Percentiles rank a stretch among this genome's conserved stretches.
phyloP scores from a whole-genome alignment of 257 asterid species.

The Craterostigma plantagineum region DNA sequence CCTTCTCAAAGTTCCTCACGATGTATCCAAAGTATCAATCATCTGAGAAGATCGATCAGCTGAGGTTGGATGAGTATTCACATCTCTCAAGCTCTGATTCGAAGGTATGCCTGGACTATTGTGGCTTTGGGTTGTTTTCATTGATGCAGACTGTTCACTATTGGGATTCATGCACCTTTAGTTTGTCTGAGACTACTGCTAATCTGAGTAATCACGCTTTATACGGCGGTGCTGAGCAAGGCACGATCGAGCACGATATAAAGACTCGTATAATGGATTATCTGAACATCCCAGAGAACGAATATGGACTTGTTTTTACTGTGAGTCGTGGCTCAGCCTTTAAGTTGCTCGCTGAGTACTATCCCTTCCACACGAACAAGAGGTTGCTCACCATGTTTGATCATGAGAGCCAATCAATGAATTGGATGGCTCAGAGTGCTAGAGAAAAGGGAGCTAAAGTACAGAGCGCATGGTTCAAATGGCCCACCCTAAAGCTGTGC shows the following conservation, averaged over 20 bases:
- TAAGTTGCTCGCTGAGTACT: constrained; percentile 78
- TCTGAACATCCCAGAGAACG: constrained; percentile 86
- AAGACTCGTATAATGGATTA: constrained; percentile 85
- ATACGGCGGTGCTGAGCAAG: constrained; percentile 84
- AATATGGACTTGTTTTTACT: constrained; percentile 92
- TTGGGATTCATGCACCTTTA: constrained; percentile 93
- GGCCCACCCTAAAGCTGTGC: constrained; percentile 94
- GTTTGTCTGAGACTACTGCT: constrained; percentile 90
- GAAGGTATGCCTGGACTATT: constrained; percentile 90
- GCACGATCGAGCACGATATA: constrained; percentile 72
- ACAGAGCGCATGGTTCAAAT: constrained; percentile 89
- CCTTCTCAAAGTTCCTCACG: constrained; percentile 64
- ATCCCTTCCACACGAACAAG: constrained; percentile 92
- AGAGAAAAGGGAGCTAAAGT: constrained; percentile 92
- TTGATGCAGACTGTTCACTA: constrained; percentile 84
- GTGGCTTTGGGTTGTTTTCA: constrained; percentile 95
- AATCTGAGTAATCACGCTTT: constrained; percentile 94
- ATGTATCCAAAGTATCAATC: constrained; percentile 86
- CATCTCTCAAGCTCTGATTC: constrained; percentile 46
- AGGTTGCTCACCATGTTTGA: constrained; percentile 89
- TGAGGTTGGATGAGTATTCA: constrained; percentile 74
- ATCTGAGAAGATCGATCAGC: constrained; percentile 79
- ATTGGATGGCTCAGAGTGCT: constrained; percentile 97
- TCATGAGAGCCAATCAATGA: constrained; percentile 93
- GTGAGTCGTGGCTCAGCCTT: constrained; percentile 98